Conservation (phyloP, 306 rosid species). For the Malus fusca region DNA sequence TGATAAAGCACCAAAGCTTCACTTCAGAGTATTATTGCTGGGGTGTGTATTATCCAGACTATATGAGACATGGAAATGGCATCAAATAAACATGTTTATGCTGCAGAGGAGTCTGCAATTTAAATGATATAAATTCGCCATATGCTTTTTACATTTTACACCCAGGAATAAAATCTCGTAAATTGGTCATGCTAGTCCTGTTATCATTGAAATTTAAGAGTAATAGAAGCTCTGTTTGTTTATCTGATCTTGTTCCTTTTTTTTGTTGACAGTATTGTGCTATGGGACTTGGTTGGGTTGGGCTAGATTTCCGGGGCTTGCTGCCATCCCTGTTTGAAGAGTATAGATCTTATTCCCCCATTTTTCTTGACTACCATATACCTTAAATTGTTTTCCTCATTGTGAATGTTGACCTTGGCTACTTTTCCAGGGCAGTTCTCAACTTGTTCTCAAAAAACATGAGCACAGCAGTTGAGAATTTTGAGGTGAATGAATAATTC, state of each 20-base stretch:
- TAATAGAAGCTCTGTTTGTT: slow-evolving; percentile 8
- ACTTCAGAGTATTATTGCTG: background rate
- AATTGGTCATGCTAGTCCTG: slow-evolving; percentile 1
- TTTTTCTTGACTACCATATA: slow-evolving; percentile 3
- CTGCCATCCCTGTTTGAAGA: slow-evolving; percentile 97
- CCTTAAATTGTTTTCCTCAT: slow-evolving; percentile 1
- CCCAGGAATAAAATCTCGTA: slow-evolving; percentile 2
- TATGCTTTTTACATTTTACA: background rate
- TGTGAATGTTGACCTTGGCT: slow-evolving; percentile 22
- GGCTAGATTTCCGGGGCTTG: slow-evolving; percentile 91
- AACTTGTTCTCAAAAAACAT: slow-evolving; percentile 84
- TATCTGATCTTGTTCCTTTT: slow-evolving; percentile 15
- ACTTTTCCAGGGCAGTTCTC: slow-evolving; percentile 74
- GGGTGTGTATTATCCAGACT: background rate
- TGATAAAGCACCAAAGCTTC: background rate
- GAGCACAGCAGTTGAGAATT: slow-evolving; percentile 85
- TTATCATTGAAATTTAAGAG: background rate
- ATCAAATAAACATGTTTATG: background rate
- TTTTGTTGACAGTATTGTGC: slow-evolving; percentile 80
- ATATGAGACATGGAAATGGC: background rate
- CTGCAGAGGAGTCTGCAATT: slow-evolving; percentile 9
- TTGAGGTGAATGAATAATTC: slow-evolving; percentile 58
- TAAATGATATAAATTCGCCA: background rate
- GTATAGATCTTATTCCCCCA: slow-evolving; percentile 31
- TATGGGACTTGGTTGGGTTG: slow-evolving; percentile 99